Conservation (phyloP, 805 yeast species). For the Yamadazyma sp. region DNA sequence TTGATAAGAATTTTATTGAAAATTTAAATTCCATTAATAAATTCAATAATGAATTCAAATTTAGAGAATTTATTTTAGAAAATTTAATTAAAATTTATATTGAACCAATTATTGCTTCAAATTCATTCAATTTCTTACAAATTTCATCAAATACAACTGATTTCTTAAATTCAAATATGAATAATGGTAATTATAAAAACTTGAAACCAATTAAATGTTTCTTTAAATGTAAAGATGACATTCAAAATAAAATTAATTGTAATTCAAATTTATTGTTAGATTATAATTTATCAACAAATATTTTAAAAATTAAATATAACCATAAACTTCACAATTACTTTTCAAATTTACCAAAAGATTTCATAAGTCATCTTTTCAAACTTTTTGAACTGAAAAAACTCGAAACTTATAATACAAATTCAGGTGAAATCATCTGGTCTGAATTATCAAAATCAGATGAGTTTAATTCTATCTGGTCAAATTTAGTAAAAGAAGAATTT, state of each 20-base stretch:
- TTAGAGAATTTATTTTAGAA: slow-evolving; percentile 31
- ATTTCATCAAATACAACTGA: slow-evolving; percentile 32
- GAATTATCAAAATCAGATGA: slow-evolving; percentile 12
- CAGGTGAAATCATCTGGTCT: no score
- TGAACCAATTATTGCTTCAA: slow-evolving; percentile 38
- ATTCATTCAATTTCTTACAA: slow-evolving; percentile 26
- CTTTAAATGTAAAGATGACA: slow-evolving; percentile 18
- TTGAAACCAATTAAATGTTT: slow-evolving; percentile 22
- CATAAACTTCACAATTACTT: slow-evolving; percentile 13
- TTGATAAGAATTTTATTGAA: slow-evolving; percentile 19
- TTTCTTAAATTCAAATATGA: slow-evolving; percentile 10
- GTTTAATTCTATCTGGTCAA: slow-evolving; percentile 17
- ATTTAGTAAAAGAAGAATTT: slow-evolving; percentile 23
- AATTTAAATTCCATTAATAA: slow-evolving; percentile 20
- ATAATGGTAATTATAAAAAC: slow-evolving; percentile 12
- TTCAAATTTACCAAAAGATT: slow-evolving; percentile 12
- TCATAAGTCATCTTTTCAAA: slow-evolving; percentile 17
- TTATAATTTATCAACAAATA: slow-evolving; percentile 14
- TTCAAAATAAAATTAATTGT: slow-evolving; percentile 12
- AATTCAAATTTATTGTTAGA: slow-evolving; percentile 16
- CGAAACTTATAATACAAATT: no score
- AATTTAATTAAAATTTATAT: slow-evolving; percentile 33
- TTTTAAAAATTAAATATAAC: slow-evolving; percentile 15
- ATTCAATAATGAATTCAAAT: slow-evolving; percentile 30
- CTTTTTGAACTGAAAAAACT: no score